Base-by-base conservation (phyloP, 306 rosid species). In the Pueraria montana region DNA sequence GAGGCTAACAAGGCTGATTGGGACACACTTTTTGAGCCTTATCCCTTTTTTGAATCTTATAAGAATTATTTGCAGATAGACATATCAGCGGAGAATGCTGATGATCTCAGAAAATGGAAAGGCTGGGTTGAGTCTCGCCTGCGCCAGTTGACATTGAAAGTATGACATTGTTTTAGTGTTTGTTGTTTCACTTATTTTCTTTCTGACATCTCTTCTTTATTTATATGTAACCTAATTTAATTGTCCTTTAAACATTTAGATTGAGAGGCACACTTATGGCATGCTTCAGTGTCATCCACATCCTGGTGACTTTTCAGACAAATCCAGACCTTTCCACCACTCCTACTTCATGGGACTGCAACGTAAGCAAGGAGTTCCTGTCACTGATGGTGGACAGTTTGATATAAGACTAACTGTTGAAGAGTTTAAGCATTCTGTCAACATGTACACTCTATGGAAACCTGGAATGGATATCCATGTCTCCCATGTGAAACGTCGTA, bases 101-200 rank as follows among this genome's bases (percentile, higher is more conserved):
- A 94, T 50, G 98, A 94, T 84, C 80, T 94, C 71, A 92, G 99
- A 91, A 83, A 90, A 34, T 96, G 99, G 99, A 94, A 94, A 83
- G 99, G 99, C 32, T 96, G 99, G 99, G 99, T 96, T 86, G 92
- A 86, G 76, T 96, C 99, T 80, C 98, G 99, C 48, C 89, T 96
- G 42, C 98, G 99, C 52, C 96, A 92, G 70, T 90, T 96, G 71
- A 96, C 94, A 49, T 78, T 93, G 87, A 94, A 92, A 97, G 99
- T 94, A 82, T 69, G 78, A 40, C n/a, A 13, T 27, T 81, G 30
- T 79, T 48, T 76, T 83, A n/a, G 11, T 65, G 23, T 76, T 84
- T 69, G 42, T 59, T 21, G 79, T 62, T 30, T 17, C 24, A 62
- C 50, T 66, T 38, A 5, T 72, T 52, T 64, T 50, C 55, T 82